A percentile compares a stretch with the other conserved stretches of the same genome.
These are phyloP conservation scores for Mycena rebaudengoi DNA, from an alignment of 768 basidiomycete species.

Conservation along the genomic window DNA sequence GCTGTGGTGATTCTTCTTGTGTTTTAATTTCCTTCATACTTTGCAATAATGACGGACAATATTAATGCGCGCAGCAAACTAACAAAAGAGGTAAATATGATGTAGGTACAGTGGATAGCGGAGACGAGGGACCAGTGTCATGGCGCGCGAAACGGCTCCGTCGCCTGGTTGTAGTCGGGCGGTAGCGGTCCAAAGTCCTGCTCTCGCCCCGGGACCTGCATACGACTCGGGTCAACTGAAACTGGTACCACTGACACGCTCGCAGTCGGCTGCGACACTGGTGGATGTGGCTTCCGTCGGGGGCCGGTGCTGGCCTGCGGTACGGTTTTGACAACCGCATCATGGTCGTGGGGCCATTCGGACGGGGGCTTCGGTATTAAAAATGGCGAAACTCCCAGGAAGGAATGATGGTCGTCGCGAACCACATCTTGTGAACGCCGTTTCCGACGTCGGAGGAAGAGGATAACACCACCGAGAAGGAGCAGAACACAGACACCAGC, in stretches of 20 bases:
- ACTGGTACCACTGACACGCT: constrained; percentile 13
- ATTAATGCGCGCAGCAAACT: too few species aligned
- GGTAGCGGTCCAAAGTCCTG: constrained; percentile 26
- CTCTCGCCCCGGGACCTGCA: constrained; percentile 24
- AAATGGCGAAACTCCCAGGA: background rate
- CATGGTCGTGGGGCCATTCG: too few species aligned
- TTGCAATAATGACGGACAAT: too few species aligned
- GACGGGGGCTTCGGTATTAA: too few species aligned
- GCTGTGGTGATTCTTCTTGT: too few species aligned
- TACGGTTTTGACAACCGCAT: background rate
- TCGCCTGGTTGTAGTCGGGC: constrained; percentile 25
- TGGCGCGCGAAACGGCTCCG: constrained; percentile 1
- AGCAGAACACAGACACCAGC: constrained; percentile 13
- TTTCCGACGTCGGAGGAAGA: constrained; percentile 11
- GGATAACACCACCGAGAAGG: background rate
- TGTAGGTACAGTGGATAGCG: too few species aligned
- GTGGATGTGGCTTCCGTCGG: constrained; percentile 8
- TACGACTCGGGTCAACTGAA: constrained; percentile 16
- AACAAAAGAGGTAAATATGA: too few species aligned
- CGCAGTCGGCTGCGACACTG: constrained; percentile 19
- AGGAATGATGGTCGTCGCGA: constrained; percentile 11
- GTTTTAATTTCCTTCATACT: too few species aligned
- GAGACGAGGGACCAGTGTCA: too few species aligned
- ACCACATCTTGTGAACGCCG: constrained; percentile 1
- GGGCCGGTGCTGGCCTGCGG: background rate